Conservation (phyloP, 2,329 filamentous ascomycete species). For the Capronia americana region DNA sequence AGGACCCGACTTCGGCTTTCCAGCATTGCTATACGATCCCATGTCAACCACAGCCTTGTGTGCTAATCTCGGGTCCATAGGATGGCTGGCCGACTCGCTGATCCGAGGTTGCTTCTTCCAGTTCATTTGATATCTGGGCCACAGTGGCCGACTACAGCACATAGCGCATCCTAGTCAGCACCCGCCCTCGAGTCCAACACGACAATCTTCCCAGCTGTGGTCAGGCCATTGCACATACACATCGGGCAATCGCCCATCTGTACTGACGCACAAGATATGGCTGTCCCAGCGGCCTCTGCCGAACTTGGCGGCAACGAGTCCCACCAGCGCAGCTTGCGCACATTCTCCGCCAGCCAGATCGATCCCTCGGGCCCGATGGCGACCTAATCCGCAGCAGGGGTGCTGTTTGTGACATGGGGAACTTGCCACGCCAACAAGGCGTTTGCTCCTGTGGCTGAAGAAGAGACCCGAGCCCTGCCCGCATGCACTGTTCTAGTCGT, state of each 20-base stretch:
- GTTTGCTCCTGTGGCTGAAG: too few species aligned
- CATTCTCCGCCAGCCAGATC: too few species aligned
- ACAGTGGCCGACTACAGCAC: neutral
- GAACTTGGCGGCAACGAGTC: too few species aligned
- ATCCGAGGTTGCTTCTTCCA: neutral
- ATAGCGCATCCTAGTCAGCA: neutral
- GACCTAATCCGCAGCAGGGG: too few species aligned
- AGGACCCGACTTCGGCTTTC: neutral
- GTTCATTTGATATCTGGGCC: neutral
- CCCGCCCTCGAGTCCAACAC: neutral
- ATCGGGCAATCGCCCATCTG: neutral
- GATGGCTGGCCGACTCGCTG: neutral
- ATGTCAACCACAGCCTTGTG: neutral
- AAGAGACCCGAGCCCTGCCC: too few species aligned
- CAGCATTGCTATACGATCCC: neutral
- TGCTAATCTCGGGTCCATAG: neutral
- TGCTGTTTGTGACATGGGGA: too few species aligned
- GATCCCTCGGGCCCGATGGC: too few species aligned
- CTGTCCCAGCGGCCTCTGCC: too few species aligned
- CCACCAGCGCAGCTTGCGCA: too few species aligned
- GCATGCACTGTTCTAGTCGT: neutral
- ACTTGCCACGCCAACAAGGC: too few species aligned
- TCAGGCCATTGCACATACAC: neutral
- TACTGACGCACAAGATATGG: too few species aligned
- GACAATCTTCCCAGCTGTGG: neutral